Evolutionary conservation across 805 yeast genomes (phyloP).

Genomic region (Ogataea minuta): DNA sequence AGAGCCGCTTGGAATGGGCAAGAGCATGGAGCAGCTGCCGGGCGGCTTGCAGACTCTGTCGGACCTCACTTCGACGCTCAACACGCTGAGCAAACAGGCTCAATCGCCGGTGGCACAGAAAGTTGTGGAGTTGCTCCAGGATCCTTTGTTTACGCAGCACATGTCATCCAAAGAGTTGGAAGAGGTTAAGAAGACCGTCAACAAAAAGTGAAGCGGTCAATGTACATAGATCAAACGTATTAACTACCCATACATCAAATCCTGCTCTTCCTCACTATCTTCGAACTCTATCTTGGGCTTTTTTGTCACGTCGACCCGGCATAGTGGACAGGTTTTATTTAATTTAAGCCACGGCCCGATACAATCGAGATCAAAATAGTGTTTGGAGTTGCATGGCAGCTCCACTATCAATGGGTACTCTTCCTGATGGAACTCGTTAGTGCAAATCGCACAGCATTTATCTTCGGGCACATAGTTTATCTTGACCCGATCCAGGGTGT

Average conservation of each 20-base stretch:
- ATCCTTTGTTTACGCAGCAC: conserved; percentile 66
- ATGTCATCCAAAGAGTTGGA: conserved; percentile 31
- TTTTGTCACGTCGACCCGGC: conserved; percentile 68
- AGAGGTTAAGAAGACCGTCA: conserved; percentile 17
- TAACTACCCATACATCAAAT: conserved; percentile 69
- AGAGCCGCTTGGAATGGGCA: conserved; percentile 47
- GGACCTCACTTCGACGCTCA: conserved; percentile 26
- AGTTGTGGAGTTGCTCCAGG: conserved; percentile 67
- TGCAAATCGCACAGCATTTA: conserved; percentile 84
- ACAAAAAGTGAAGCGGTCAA: background rate
- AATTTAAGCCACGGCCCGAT: conserved; percentile 83
- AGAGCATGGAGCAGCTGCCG: conserved; percentile 37
- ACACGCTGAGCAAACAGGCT: conserved; percentile 23
- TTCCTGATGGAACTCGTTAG: conserved; percentile 67
- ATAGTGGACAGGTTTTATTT: conserved; percentile 79
- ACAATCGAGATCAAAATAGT: conserved; percentile 85
- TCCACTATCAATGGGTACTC: conserved; percentile 75
- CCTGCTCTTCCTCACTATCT: conserved; percentile 60
- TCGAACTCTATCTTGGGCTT: conserved; percentile 35
- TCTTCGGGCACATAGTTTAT: conserved; percentile 40
- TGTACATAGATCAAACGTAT: conserved; percentile 6
- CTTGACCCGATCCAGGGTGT: conserved; percentile 67
- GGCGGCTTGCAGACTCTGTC: conserved; percentile 19
- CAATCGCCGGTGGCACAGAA: conserved; percentile 53
- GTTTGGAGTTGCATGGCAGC: conserved; percentile 65